A percentile compares a stretch with the other conserved stretches of the same genome.
These are phyloP conservation scores for Pleurotus tuber-regium DNA, from an alignment of 768 basidiomycete genomes.

Conservation along the genomic window DNA sequence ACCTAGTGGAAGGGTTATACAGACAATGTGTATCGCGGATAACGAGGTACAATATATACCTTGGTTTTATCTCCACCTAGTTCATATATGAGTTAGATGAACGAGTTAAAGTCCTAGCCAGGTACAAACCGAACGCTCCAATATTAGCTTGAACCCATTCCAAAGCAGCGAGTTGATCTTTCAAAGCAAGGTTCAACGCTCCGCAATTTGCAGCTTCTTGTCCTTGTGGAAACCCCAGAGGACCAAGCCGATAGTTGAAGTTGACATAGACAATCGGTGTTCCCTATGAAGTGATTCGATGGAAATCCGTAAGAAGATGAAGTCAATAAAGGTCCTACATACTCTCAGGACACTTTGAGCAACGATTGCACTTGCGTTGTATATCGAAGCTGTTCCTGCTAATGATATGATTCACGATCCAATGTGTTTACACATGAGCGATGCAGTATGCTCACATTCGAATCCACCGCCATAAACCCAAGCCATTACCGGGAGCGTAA, in stretches of 20 bases:
- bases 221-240: conserved; percentile 43
- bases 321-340: too few species aligned
- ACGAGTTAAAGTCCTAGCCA: background rate
- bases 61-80: conserved; percentile 40
- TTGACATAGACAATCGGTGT: conserved; percentile 45
- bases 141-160: conserved; percentile 56
- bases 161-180: conserved; percentile 38
- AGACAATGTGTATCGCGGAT: background rate
- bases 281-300: conserved; percentile 17
- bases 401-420: background rate
- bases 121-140: conserved; percentile 37
- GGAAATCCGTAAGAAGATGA: too few species aligned
- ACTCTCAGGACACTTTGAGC: conserved; percentile 23
- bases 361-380: conserved; percentile 29
- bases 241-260: conserved; percentile 45
- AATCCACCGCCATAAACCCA: conserved; percentile 31
- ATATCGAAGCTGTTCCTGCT: conserved; percentile 18
- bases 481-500: conserved; percentile 41
- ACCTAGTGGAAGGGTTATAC: conserved; percentile 24
- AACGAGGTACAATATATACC: conserved; percentile 17
- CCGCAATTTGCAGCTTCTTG: conserved; percentile 33
- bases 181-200: conserved; percentile 38
- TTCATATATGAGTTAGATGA: background rate
- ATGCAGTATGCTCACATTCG: background rate
- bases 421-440: too few species aligned